Evolutionary conservation across 352 stramenopile genomes (phyloP).

Genomic region (Phytophthora agathidicida): DNA sequence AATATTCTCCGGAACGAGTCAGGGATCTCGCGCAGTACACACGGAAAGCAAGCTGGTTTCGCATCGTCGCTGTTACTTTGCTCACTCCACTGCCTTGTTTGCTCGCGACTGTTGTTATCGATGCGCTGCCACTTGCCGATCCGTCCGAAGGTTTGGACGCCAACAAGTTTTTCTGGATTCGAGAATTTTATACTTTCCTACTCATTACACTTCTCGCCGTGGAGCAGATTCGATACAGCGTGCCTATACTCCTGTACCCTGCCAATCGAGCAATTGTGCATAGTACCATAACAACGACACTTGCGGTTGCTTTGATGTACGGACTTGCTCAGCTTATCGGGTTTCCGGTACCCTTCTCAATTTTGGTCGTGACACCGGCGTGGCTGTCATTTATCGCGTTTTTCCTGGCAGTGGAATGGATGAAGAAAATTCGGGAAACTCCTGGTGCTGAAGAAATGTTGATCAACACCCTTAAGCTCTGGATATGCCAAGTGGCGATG

Average conservation of each 20-base stretch:
- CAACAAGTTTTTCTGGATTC: conserved; percentile 25
- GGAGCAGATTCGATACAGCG: conserved; percentile 25
- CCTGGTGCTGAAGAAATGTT: conserved; percentile 10
- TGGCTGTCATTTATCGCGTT: conserved; percentile 19
- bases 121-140: conserved; percentile 21
- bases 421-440: conserved; percentile 9
- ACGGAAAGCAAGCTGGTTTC: conserved; percentile 5
- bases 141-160: conserved; percentile 12
- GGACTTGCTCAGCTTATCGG: conserved; percentile 1
- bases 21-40: conserved; percentile 15
- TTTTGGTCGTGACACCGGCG: conserved; percentile 12
- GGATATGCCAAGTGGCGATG: conserved; percentile 22
- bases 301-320: conserved; percentile 9
- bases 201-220: conserved; percentile 22
- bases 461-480: conserved; percentile 18
- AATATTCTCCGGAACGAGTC: conserved; percentile 18
- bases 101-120: conserved; percentile 20
- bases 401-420: conserved; percentile 14
- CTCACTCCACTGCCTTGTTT: conserved; percentile 28
- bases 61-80: conserved; percentile 11
- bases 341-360: conserved; percentile 29
- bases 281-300: background rate
- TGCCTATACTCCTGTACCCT: conserved; percentile 19
- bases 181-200: conserved; percentile 23
- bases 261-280: conserved; percentile 10